Evolutionary conservation across 208 protist genomes (phyloP).

Genomic region (Leishmania gerbilli): DNA sequence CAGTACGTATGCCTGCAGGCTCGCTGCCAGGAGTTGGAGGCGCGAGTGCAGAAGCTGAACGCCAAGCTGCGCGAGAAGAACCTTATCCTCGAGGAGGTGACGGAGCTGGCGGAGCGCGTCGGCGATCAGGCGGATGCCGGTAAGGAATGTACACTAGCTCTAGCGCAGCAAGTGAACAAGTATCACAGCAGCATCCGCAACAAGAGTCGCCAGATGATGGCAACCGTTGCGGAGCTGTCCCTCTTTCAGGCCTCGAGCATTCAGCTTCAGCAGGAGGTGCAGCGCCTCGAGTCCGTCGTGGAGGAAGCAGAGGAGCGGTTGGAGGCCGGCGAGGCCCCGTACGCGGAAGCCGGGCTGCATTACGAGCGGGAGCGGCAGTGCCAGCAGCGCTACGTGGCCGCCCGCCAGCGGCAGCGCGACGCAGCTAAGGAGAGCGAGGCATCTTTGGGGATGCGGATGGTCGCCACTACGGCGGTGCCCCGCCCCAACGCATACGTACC

Average conservation of each 20-base stretch:
- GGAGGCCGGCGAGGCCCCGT: constrained; percentile 79
- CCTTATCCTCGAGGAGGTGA: constrained; percentile 95
- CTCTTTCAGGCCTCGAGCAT: constrained; percentile 93
- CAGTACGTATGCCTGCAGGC: constrained; percentile 87
- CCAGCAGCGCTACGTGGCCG: constrained; percentile 58
- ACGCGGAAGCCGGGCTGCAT: constrained; percentile 74
- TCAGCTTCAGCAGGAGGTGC: constrained; percentile 90
- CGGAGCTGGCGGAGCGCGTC: constrained; percentile 87
- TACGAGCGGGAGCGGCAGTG: constrained; percentile 70
- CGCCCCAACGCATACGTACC: constrained; percentile 93
- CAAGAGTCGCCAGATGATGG: constrained; percentile 95
- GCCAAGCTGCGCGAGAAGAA: constrained; percentile 97
- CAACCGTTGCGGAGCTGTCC: constrained; percentile 96
- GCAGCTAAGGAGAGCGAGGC: constrained; percentile 32
- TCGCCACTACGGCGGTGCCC: constrained; percentile 75
- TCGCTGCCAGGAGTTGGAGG: constrained; percentile 91
- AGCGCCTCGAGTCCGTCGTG: constrained; percentile 73
- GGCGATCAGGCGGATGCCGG: constrained; percentile 83
- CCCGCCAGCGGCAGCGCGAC: constrained; percentile 56
- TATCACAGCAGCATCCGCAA: constrained; percentile 89
- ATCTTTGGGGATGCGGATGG: constrained; percentile 5
- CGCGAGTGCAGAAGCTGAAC: constrained; percentile 89
- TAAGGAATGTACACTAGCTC: constrained; percentile 89
- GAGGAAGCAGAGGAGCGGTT: constrained; percentile 83
- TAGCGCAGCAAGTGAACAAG: constrained; percentile 94